These are phyloP conservation scores for Picea abies DNA, from an alignment of 83 land plant genomes.

Conservation along the genomic window DNA sequence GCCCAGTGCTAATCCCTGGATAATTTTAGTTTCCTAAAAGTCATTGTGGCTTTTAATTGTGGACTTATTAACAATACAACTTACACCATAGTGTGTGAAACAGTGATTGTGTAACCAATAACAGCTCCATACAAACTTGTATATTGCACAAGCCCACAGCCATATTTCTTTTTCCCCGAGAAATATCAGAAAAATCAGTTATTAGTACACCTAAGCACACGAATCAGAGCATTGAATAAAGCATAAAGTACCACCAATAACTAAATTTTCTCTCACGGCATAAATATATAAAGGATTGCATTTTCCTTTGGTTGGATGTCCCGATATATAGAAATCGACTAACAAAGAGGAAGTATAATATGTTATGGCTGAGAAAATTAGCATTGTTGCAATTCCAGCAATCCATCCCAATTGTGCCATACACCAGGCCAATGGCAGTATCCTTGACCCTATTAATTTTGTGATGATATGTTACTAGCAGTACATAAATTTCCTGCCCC, in stretches of 20 bases:
- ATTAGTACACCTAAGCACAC: neutral
- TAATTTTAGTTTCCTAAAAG: no score
- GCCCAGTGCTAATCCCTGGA: no score
- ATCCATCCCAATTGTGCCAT: constrained; percentile 90
- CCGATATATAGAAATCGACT: constrained; percentile 73
- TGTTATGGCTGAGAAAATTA: constrained; percentile 71
- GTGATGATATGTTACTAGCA: constrained; percentile 84
- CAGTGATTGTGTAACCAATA: constrained; percentile 20
- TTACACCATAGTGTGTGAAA: constrained; percentile 16
- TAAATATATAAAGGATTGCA: constrained; percentile 81
- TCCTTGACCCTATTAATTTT: constrained; percentile 88
- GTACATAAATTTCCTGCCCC: constrained; percentile 64
- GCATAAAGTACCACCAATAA: constrained; percentile 22
- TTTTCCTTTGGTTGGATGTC: constrained; percentile 67
- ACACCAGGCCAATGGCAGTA: constrained; percentile 81
- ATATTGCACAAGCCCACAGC: constrained; percentile 19
- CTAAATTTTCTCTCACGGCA: constrained; percentile 62
- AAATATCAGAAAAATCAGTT: neutral
- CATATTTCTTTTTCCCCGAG: neutral
- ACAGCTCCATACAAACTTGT: constrained; percentile 3
- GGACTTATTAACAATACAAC: neutral
- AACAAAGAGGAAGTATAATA: constrained; percentile 61
- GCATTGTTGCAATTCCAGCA: constrained; percentile 55
- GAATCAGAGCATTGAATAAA: neutral
- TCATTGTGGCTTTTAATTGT: no score